Conservation (phyloP, 148 eudicot species). For the Silene uniflora region DNA sequence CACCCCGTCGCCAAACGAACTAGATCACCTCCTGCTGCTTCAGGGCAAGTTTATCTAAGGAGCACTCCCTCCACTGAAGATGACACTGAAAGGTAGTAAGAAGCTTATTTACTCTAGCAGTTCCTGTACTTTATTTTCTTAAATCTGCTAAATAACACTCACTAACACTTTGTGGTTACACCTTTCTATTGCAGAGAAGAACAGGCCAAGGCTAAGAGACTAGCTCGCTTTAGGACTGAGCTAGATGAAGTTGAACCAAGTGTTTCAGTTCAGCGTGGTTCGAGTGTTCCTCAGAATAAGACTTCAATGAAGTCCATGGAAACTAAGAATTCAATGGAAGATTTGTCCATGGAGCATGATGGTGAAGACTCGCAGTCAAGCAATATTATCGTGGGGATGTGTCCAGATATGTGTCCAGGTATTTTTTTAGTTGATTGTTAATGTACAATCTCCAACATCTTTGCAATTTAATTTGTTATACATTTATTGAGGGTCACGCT, state of each 20-base stretch:
- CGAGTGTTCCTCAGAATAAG: constrained; percentile 31
- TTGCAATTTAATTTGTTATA: neutral
- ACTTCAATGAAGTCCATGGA: constrained; percentile 35
- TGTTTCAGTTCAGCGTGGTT: constrained; percentile 34
- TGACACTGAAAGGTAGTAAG: constrained; percentile 52
- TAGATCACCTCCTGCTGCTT: constrained; percentile 57
- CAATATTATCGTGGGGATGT: constrained; percentile 61
- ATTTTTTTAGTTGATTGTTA: constrained; percentile 9
- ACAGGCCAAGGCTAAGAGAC: constrained; percentile 87
- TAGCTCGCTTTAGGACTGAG: constrained; percentile 76
- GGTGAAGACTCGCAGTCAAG: constrained; percentile 51
- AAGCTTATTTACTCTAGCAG: neutral
- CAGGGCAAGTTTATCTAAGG: constrained; percentile 39
- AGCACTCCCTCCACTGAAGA: constrained; percentile 33
- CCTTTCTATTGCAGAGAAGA: constrained; percentile 55
- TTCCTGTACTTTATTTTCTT: constrained; percentile 2
- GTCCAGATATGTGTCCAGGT: constrained; percentile 99
- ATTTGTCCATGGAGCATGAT: constrained; percentile 43
- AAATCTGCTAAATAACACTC: constrained; percentile 3
- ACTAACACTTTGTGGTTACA: constrained; percentile 5
- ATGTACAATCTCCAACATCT: neutral
- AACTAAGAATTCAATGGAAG: constrained; percentile 39
- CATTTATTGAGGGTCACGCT: neutral
- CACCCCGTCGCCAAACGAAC: constrained; percentile 55
- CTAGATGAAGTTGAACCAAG: constrained; percentile 49